A percentile compares a stretch with the other conserved stretches of the same genome.
Conservation (phyloP, 2,329 filamentous ascomycete genomes). For the Trichoderma endophyticum region DNA sequence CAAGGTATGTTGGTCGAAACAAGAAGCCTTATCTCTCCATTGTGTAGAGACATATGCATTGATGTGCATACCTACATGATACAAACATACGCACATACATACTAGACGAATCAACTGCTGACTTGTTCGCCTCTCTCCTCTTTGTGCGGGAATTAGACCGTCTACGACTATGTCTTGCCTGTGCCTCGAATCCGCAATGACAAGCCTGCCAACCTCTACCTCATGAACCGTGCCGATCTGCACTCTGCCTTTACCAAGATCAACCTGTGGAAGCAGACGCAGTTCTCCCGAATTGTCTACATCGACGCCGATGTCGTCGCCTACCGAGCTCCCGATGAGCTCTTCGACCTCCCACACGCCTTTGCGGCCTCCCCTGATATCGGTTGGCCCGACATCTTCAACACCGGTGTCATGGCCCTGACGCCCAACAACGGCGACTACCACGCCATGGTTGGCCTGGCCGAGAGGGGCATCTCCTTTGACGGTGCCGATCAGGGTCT, state of each 20-base stretch:
- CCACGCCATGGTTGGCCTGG: constrained; percentile 78
- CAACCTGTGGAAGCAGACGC: constrained; percentile 83
- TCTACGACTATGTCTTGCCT: constrained; percentile 87
- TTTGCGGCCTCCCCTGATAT: constrained; percentile 84
- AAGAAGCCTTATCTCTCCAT: background rate
- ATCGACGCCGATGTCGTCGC: constrained; percentile 93
- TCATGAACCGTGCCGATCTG: constrained; percentile 89
- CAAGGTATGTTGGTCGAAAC: constrained; percentile 50
- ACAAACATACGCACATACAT: background rate
- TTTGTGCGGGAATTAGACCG: constrained; percentile 49
- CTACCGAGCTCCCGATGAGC: constrained; percentile 84
- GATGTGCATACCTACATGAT: background rate
- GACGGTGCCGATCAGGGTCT: constrained; percentile 96
- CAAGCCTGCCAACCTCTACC: constrained; percentile 74
- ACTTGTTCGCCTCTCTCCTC: background rate
- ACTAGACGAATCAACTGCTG: background rate
- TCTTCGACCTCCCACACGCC: constrained; percentile 64
- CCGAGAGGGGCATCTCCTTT: constrained; percentile 84
- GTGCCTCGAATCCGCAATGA: constrained; percentile 76
- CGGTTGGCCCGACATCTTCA: constrained; percentile 97
- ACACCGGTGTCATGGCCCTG: constrained; percentile 94
- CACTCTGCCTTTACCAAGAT: constrained; percentile 96
- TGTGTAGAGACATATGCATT: background rate
- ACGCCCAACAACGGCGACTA: constrained; percentile 85
- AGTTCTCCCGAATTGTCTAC: constrained; percentile 91